Conservation (phyloP, 139 green algal species). For the Chlamydomonas sp. region DNA sequence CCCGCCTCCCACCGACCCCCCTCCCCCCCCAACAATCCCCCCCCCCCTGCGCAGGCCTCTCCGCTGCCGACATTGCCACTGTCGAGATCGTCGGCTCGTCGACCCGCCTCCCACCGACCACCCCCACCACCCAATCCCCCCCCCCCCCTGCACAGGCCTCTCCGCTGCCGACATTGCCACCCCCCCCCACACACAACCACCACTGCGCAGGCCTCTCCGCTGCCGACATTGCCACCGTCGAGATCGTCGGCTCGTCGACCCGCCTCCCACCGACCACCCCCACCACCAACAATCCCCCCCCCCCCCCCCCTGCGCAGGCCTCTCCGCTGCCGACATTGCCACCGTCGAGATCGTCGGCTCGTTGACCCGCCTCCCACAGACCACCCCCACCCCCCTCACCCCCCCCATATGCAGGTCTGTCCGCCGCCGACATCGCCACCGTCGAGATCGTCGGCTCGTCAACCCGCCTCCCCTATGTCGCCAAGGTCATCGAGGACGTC, state of each 20-base stretch:
- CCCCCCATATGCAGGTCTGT: background rate
- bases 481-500: conserved; percentile 43
- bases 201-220: background rate
- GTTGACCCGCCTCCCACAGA: conserved; percentile 68
- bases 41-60: background rate
- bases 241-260: background rate
- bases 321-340: conserved; percentile 52
- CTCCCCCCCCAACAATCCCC: background rate
- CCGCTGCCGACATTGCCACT: background rate
- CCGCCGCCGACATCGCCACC: conserved; percentile 55
- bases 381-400: background rate
- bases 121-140: background rate
- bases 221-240: background rate
- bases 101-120: background rate
- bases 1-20: background rate
- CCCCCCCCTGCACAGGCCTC: background rate
- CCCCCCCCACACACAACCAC: background rate
- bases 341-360: conserved; percentile 87
- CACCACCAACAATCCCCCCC: background rate
- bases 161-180: background rate
- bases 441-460: conserved; percentile 87
- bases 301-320: background rate
- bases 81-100: background rate
- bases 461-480: conserved; percentile 78
- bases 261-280: background rate